Percentiles rank a stretch among this genome's conserved stretches.
phyloP scores from a whole-genome alignment of 2,329 filamentous ascomycete species.

The Claviceps arundinis region DNA sequence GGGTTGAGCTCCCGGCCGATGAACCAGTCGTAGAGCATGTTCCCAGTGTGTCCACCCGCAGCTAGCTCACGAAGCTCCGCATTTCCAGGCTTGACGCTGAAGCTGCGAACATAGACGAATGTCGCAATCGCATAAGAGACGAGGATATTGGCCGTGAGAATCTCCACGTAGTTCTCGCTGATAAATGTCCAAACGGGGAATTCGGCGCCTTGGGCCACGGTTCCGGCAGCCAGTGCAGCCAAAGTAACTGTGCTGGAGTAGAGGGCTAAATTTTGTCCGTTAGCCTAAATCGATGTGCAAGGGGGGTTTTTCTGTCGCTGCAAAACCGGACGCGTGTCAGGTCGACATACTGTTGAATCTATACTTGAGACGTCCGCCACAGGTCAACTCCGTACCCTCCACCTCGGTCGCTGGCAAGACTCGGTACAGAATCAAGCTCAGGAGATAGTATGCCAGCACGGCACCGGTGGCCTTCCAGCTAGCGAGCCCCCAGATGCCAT shows the following conservation, averaged over 20 bases:
- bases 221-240: conserved; percentile 59
- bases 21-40: conserved; percentile 88
- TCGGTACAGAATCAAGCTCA: conserved; percentile 62
- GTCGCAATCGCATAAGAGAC: conserved; percentile 60
- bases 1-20: conserved; percentile 94
- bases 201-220: conserved; percentile 60
- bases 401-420: conserved; percentile 61
- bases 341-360: conserved; percentile 55
- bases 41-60: conserved; percentile 68
- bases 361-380: conserved; percentile 67
- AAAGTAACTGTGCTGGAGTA: conserved; percentile 62
- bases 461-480: conserved; percentile 58
- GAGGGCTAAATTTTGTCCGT: conserved; percentile 42
- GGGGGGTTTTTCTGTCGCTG: not conserved
- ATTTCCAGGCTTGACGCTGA: conserved; percentile 66
- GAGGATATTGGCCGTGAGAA: conserved; percentile 71
- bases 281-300: conserved; percentile 1
- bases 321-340: not conserved
- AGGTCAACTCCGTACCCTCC: conserved; percentile 56
- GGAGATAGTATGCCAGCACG: conserved; percentile 62
- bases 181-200: conserved; percentile 90
- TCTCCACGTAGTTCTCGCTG: conserved; percentile 76
- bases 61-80: conserved; percentile 63
- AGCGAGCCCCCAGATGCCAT: conserved; percentile 57
- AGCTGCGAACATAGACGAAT: conserved; percentile 73